Base-by-base conservation (phyloP, 2,329 filamentous ascomycete genomes). In the Microcera coccophila region DNA sequence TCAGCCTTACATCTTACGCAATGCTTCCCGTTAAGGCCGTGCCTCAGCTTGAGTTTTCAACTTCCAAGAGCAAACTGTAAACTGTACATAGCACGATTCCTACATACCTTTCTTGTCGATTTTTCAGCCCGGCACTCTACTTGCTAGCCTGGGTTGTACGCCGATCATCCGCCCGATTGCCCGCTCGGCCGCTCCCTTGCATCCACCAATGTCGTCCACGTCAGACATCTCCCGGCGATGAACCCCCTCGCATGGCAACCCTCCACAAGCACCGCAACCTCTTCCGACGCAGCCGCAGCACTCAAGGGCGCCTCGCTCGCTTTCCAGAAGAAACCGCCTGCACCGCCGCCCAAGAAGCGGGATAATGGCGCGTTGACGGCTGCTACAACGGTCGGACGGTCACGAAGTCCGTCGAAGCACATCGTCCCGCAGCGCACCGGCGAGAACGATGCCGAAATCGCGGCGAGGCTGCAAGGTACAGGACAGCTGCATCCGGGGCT, bases 231-330 rank as follows among this genome's bases (percentile, higher is more conserved):
- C 40, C 48, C 55, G 63, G 61, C 51, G 54, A 68, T 68, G 65
- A 62, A 59, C 59, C 55, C 59, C 53, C 59, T 60, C 56, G 61
- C 55, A 38, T 48, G 51, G 34, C 59, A 59, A 22, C 49, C 53
- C 41, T 49, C 53, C 42, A 63, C 59, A 41, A 56, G 60, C 40
- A 58, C 60, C 40, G 59, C 63, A 14, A 5, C 11, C 29, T 32
- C 29, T 5, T 32, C 29, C 50, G 58, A 59, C 59, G 62, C 72
- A 12, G 73, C 74, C 37, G 63, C 70, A 7, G 75, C 76, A 38
- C 63, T 80, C 42, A 70, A 66, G 44, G 78, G 78, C 39, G 78
- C 78, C 9, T 74, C 72, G 10, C 67, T 80, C 19, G 78, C 78
- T 16, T 81, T 81, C 48, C 66, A 68, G 49, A 72, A 70, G 36